Evolutionary conservation across 2,329 filamentous ascomycete genomes (phyloP), one percentile per base, ranked within the genome.

Genomic region (Calonectria multiphialidica): DNA sequence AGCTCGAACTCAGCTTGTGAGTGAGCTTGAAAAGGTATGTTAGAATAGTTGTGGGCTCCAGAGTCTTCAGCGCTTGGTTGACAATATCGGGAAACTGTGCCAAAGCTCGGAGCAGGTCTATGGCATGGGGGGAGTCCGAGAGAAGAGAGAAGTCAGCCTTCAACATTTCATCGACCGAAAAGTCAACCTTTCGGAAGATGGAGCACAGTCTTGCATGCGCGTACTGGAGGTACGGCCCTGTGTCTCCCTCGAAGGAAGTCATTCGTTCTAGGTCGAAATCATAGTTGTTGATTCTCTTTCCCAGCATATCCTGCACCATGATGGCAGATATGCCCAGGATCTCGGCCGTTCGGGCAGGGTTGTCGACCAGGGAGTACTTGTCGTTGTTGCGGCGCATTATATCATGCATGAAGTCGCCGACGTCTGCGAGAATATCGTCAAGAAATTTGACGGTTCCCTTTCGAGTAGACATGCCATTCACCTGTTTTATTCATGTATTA

Each of bases 11-110:
- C 55, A 96, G 84, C 57, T 90, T 86, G 83, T 95, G 93, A 16
- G 93, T 93, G 90, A 96, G 93, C 87, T 93, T 93, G 88, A 95
- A 95, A 53, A 93, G 84, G 79, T 93, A 93, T 2, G 89, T 92
- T 64, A 93, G 83, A 37, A 93, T 88, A 0, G 91, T 93, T 16
- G 90, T 87, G 0, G 92, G 91, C 80, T 93, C 92, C 49, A 91
- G 87, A 0, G 90, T 93, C 84, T 91, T 91, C 80, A 89, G 83
- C 0, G 91, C 91, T 76, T 91, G 90, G 72, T 88, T 76, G 69
- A 92, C 87, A 8, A 92, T 88, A 72, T 93, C 92, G 0, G 92
- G 92, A 85, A 90, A 94, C 71, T 90, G 88, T 1, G 90, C 89
- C 62, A 93, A 84, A 62, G 89, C 82, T 30, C 92, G 88, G 47